A percentile compares a stretch with the other conserved stretches of the same genome.
These are phyloP conservation scores for Rhodamnia argentea DNA, from an alignment of 345 rosid species.

Conservation along the genomic window DNA sequence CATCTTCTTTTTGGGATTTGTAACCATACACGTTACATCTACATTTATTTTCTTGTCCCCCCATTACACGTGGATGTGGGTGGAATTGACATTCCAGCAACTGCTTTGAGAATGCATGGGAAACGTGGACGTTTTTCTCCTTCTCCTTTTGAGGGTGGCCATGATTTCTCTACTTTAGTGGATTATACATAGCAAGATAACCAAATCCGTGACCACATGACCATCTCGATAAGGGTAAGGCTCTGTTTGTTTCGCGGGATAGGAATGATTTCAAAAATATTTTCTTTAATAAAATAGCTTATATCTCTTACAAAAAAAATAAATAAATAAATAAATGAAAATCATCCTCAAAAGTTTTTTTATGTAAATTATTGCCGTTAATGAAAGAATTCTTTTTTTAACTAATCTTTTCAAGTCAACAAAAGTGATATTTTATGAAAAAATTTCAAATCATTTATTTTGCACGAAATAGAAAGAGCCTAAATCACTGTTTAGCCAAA, in stretches of 20 bases:
- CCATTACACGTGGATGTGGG: neutral
- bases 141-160: neutral
- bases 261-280: neutral
- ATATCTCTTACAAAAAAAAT: neutral
- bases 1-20: neutral
- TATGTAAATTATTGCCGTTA: neutral
- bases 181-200: neutral
- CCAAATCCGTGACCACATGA: neutral
- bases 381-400: neutral
- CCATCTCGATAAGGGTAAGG: neutral
- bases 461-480: neutral
- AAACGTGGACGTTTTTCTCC: neutral
- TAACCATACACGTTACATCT: neutral
- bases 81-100: neutral
- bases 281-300: neutral
- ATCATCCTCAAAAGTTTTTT: neutral
- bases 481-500: neutral
- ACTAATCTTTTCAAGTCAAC: neutral
- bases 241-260: neutral
- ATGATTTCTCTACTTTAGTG: neutral
- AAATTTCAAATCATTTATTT: neutral
- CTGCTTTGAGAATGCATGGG: neutral
- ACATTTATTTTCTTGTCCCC: neutral
- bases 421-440: neutral
- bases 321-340: neutral